Evolutionary conservation across 129 eudicot species (phyloP), one percentile per base, ranked within the genome.

Genomic region (Flaveria trinervia): DNA sequence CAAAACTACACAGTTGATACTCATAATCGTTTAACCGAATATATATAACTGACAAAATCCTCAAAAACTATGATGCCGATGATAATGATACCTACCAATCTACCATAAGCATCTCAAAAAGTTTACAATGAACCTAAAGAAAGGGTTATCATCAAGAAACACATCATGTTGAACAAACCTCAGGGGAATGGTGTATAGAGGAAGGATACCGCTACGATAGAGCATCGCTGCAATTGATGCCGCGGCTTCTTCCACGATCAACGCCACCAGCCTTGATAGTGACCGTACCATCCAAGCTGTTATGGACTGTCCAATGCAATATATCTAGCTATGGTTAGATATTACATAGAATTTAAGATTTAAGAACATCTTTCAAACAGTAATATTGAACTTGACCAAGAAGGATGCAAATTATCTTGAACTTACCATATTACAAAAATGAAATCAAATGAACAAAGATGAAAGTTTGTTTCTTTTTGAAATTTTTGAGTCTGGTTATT

Each of bases 81-180:
- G 12, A 44, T 12, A 6, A 6, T 41, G 23, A 0, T 28, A 15
- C 9, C 77, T 71, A 71, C 72, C 72, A 71, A 15, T 15, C 77
- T 71, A 71, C 72, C 72, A 71, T 79, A 79, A 70, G 61, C 82
- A 79, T 57, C 82, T 79, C 25, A 79, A 61, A 30, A 71, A 79
- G 68, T 48, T 48, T 23, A 79, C 72, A 9, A 79, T 46, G 15
- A 60, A 22, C 36, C 48, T 71, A 49, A 79, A 79, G 54, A 79
- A 71, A 15, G 44, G 72, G 45, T 79, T 79, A 45, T 71, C 65
- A 67, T 79, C 77, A 30, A 71, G 65, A 49, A 69, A 46, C 28
- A 49, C 64, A 20, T 20, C 65, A 71, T 20, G 82, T 18, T 61
- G 71, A 48, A 71, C 55, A 11, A 70, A 70, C 77, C 82, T 72